These are phyloP conservation scores for Zopfia rhizophila DNA, from an alignment of 2,329 filamentous ascomycete genomes.

Conservation along the genomic window DNA sequence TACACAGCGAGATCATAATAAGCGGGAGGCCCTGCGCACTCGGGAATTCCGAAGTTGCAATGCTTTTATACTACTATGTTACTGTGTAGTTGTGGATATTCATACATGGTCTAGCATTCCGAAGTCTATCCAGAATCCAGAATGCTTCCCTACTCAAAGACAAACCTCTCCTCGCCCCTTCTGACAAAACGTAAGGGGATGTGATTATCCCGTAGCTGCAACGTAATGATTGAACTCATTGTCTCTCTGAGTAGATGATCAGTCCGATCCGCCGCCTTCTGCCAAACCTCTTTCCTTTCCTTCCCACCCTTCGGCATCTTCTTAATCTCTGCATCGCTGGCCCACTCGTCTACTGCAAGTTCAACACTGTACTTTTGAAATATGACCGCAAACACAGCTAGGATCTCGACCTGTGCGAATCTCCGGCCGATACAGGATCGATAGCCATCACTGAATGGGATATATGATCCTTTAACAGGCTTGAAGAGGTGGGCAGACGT, in stretches of 20 bases:
- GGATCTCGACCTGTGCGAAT: conserved; percentile 67
- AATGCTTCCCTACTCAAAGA: conserved; percentile 37
- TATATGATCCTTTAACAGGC: conserved; percentile 60
- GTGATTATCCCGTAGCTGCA: conserved; percentile 71
- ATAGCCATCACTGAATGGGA: conserved; percentile 67
- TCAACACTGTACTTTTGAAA: conserved; percentile 73
- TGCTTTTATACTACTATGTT: too few species aligned
- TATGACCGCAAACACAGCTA: conserved; percentile 63
- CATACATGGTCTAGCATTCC: too few species aligned
- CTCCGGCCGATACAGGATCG: conserved; percentile 65
- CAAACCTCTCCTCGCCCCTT: conserved; percentile 76
- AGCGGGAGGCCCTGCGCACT: too few species aligned
- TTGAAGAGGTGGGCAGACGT: conserved; percentile 69
- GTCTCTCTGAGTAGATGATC: conserved; percentile 63
- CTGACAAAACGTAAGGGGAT: conserved; percentile 75
- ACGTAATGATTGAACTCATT: conserved; percentile 72
- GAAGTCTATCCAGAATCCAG: too few species aligned
- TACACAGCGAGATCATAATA: too few species aligned
- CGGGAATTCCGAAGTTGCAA: too few species aligned
- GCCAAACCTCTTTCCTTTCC: conserved; percentile 67
- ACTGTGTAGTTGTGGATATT: too few species aligned
- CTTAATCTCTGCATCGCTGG: conserved; percentile 54
- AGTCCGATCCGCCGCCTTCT: conserved; percentile 67
- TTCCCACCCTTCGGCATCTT: conserved; percentile 53
- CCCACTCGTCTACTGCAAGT: conserved; percentile 67